phyloP scores from a whole-genome alignment of 192 early-diverging fungal genomes.

The Umbelopsis sp. region DNA sequence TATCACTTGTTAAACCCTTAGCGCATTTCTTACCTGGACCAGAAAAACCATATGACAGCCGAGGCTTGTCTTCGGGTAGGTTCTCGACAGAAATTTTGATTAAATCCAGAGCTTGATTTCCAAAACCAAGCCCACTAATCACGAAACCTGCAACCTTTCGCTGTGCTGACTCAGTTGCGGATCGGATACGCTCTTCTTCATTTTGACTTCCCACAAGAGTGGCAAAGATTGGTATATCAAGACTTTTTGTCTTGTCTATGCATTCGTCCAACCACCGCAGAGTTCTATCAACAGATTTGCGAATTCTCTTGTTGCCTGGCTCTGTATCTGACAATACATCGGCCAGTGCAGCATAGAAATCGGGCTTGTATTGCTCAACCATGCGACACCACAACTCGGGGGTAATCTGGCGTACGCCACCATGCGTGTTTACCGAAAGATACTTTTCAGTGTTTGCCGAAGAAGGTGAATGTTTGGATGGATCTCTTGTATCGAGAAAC shows the following conservation, averaged over 20 bases:
- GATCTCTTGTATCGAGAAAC: constrained; percentile 53
- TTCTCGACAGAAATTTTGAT: constrained; percentile 50
- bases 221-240: constrained; percentile 50
- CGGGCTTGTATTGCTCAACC: constrained; percentile 50
- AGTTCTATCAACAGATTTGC: constrained; percentile 51
- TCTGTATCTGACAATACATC: constrained; percentile 46
- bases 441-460: constrained; percentile 54
- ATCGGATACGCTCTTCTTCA: constrained; percentile 50
- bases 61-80: constrained; percentile 57
- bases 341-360: constrained; percentile 45
- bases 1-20: not conserved
- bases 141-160: constrained; percentile 54
- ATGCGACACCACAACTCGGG: constrained; percentile 45
- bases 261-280: constrained; percentile 52
- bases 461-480: constrained; percentile 36
- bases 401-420: constrained; percentile 56
- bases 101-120: constrained; percentile 35
- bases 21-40: constrained; percentile 46
- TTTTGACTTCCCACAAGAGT: constrained; percentile 47
- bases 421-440: constrained; percentile 50
- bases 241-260: constrained; percentile 36
- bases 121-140: constrained; percentile 46
- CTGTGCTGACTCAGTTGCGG: constrained; percentile 47
- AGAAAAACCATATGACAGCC: constrained; percentile 55
- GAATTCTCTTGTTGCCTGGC: constrained; percentile 45